Percentiles rank a stretch among this genome's conserved stretches.
Evolutionary conservation across 768 basidiomycete species (phyloP).

Genomic region (Clitopilus hobsonii): DNA sequence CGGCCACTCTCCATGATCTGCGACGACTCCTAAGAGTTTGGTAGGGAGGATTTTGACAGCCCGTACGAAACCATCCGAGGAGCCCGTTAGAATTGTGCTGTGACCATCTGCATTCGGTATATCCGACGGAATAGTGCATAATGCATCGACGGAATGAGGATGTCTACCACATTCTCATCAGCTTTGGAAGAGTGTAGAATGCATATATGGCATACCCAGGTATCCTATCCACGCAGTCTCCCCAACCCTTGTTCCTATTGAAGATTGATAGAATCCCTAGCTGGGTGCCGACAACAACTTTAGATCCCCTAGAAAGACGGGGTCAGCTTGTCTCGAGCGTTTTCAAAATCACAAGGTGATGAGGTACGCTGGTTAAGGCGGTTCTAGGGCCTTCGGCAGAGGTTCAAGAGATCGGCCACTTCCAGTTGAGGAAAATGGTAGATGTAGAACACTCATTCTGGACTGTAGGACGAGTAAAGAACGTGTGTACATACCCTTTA

Average conservation of each 20-base stretch:
- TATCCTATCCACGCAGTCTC: conserved; percentile 87
- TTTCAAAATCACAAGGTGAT: neutral
- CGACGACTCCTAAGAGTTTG: conserved; percentile 84
- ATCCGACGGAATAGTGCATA: conserved; percentile 65
- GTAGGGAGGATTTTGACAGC: conserved; percentile 87
- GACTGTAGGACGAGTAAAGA: conserved; percentile 8
- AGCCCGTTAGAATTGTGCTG: conserved; percentile 80
- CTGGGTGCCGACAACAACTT: conserved; percentile 86
- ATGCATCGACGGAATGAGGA: conserved; percentile 85
- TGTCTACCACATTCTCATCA: conserved; percentile 46
- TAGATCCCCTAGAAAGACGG: conserved; percentile 50
- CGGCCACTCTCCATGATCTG: conserved; percentile 89
- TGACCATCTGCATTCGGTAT: conserved; percentile 58
- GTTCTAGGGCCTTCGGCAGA: too few relatives aligned
- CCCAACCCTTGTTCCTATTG: conserved; percentile 84
- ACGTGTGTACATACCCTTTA: conserved; percentile 50
- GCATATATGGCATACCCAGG: conserved; percentile 56
- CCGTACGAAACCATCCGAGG: conserved; percentile 86
- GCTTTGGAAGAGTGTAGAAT: conserved; percentile 5
- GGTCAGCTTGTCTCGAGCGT: conserved; percentile 8
- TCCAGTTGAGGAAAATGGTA: neutral
- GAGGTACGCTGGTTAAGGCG: too few relatives aligned
- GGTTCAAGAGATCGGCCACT: too few relatives aligned
- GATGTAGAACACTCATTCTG: neutral
- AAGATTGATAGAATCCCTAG: conserved; percentile 87